These are phyloP conservation scores for Sorghum bicolor DNA, from an alignment of 176 grass and related monocot genomes.

Conservation along the genomic window DNA sequence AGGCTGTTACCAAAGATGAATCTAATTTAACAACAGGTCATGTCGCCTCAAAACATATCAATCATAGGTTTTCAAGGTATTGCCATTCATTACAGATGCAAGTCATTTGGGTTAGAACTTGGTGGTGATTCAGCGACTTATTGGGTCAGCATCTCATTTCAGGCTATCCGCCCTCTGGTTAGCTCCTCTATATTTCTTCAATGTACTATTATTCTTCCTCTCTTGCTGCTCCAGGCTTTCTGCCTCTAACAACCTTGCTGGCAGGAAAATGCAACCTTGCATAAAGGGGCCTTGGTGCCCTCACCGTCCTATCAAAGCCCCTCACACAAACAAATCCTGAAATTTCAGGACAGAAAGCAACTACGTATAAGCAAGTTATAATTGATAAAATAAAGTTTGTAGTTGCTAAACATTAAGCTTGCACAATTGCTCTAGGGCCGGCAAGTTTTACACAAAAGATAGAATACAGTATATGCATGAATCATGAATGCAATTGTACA, in stretches of 20 bases:
- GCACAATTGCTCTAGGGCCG: background rate
- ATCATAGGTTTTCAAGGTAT: constrained; percentile 11
- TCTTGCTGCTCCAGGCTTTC: constrained; percentile 34
- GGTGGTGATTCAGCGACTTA: constrained; percentile 31
- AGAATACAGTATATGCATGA: background rate
- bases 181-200: constrained; percentile 21
- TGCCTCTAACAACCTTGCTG: constrained; percentile 45
- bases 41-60: constrained; percentile 18
- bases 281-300: constrained; percentile 67
- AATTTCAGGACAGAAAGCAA: background rate
- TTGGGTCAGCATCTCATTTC: constrained; percentile 25
- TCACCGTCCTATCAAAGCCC: constrained; percentile 53
- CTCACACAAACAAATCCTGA: constrained; percentile 65
- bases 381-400: background rate
- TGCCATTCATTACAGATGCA: constrained; percentile 16
- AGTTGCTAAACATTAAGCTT: background rate
- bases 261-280: constrained; percentile 63
- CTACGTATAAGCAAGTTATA: background rate
- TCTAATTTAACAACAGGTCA: constrained; percentile 13
- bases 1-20: constrained; percentile 11
- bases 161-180: constrained; percentile 28
- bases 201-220: constrained; percentile 14
- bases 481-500: background rate
- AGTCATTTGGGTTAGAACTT: constrained; percentile 35
- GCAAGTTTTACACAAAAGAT: background rate